Conservation (phyloP, 306 rosid species). For the Vicia faba region DNA sequence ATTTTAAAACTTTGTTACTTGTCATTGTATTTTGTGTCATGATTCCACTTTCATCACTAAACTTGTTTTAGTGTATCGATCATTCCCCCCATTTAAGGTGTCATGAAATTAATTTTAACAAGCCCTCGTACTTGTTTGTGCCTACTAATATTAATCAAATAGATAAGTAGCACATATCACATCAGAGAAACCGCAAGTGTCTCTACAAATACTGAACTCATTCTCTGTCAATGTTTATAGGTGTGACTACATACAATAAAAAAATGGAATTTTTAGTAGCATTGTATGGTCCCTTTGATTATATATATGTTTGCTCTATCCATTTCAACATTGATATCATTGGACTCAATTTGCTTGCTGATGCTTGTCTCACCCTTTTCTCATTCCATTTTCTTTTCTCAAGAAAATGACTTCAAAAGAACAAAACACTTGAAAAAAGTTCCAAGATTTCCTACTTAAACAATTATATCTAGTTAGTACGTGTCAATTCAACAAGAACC, state of each 20-base stretch:
- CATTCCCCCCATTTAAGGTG: no score
- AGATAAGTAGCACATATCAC: slow-evolving; percentile 47
- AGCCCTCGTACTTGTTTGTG: slow-evolving; percentile 27
- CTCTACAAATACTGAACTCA: slow-evolving; percentile 34
- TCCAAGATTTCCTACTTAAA: slow-evolving; percentile 41
- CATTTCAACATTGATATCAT: slow-evolving; percentile 46
- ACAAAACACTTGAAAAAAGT: slow-evolving; percentile 39
- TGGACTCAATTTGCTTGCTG: slow-evolving; percentile 38
- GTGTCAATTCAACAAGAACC: slow-evolving; percentile 38
- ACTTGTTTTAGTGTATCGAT: no score
- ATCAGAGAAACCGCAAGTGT: slow-evolving; percentile 38
- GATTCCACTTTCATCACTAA: no score
- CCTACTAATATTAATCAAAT: slow-evolving; percentile 26
- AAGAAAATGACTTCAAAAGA: slow-evolving; percentile 52
- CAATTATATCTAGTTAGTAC: slow-evolving; percentile 36
- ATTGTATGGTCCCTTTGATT: slow-evolving; percentile 40
- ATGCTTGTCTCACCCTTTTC: slow-evolving; percentile 45
- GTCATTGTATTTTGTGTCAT: no score
- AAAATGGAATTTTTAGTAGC: slow-evolving; percentile 32
- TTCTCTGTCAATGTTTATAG: slow-evolving; percentile 36
- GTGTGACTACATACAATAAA: slow-evolving; percentile 39
- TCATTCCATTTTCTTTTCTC: slow-evolving; percentile 40
- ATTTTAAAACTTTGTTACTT: no score
- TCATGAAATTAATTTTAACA: neutral
- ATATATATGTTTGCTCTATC: slow-evolving; percentile 28